Evolutionary conservation across 1,139 yeast genomes (phyloP).

Genomic region (Suhomyces panamericanus): DNA sequence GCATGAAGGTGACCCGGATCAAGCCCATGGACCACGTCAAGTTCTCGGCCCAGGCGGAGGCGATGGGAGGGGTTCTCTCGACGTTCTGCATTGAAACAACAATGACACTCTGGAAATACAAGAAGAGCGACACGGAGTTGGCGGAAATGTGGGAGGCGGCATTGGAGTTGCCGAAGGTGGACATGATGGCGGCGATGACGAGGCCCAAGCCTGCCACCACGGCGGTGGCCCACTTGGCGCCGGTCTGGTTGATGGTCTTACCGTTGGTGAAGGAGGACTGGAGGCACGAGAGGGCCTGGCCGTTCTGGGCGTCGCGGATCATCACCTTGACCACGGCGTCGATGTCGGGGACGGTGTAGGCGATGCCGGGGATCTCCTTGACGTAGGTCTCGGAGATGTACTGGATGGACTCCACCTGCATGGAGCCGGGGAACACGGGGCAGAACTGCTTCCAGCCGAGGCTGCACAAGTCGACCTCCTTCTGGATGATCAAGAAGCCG

Average conservation of each 20-base stretch:
- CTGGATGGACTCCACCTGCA: slow-evolving; percentile 66
- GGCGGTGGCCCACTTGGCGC: slow-evolving; percentile 85
- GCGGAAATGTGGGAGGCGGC: slow-evolving; percentile 80
- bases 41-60: slow-evolving; percentile 78
- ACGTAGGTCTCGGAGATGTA: slow-evolving; percentile 50
- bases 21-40: slow-evolving; percentile 87
- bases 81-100: slow-evolving; percentile 72
- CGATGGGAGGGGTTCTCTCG: slow-evolving; percentile 75
- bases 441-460: slow-evolving; percentile 79
- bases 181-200: slow-evolving; percentile 62
- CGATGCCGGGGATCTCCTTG: slow-evolving; percentile 63
- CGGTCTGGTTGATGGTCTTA: slow-evolving; percentile 70
- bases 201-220: slow-evolving; percentile 78
- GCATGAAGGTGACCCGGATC: slow-evolving; percentile 68
- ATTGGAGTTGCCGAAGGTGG: slow-evolving; percentile 74
- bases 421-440: slow-evolving; percentile 69
- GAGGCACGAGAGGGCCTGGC: slow-evolving; percentile 59
- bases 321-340: slow-evolving; percentile 67
- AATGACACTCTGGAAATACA: slow-evolving; percentile 77
- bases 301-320: slow-evolving; percentile 38
- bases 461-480: slow-evolving; percentile 54
- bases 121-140: slow-evolving; percentile 68
- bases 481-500: slow-evolving; percentile 63
- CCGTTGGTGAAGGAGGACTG: slow-evolving; percentile 72
- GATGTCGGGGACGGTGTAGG: slow-evolving; percentile 74